Percentiles rank a stretch among this genome's conserved stretches.
These are phyloP conservation scores for Euryodendron excelsum DNA, from an alignment of 148 eudicot species.

Conservation along the genomic window DNA sequence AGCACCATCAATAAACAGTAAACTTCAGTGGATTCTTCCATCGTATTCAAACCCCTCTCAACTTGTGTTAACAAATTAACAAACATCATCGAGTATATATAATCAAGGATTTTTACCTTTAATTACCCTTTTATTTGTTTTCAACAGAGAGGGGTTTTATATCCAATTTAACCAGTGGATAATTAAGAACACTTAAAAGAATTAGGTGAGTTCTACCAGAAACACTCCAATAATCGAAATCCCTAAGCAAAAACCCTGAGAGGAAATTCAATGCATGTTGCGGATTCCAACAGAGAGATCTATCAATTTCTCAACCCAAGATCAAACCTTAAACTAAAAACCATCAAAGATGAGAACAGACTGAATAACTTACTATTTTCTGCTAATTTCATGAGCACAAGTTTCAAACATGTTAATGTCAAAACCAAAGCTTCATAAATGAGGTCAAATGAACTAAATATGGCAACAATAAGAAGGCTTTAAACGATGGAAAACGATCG, in stretches of 20 bases:
- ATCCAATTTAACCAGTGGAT: neutral
- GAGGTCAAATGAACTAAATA: neutral
- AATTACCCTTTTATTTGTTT: neutral
- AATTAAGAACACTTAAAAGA: neutral
- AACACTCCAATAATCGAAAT: neutral
- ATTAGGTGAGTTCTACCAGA: neutral
- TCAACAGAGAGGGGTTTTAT: neutral
- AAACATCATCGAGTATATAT: neutral
- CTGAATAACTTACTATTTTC: neutral
- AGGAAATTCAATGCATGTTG: neutral
- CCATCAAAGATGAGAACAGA: neutral
- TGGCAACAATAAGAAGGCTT: no score
- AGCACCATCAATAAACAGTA: neutral
- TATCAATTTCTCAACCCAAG: neutral
- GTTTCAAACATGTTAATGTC: neutral
- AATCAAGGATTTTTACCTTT: neutral
- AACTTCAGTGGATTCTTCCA: neutral
- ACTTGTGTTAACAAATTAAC: neutral
- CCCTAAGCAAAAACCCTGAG: neutral
- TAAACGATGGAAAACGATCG: neutral
- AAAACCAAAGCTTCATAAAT: neutral
- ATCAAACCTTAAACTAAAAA: neutral
- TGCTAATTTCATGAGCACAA: neutral
- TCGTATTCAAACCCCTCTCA: neutral
- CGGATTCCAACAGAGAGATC: constrained; percentile 1